Base-by-base conservation (phyloP, 306 rosid species). In the Acacia confusa region DNA sequence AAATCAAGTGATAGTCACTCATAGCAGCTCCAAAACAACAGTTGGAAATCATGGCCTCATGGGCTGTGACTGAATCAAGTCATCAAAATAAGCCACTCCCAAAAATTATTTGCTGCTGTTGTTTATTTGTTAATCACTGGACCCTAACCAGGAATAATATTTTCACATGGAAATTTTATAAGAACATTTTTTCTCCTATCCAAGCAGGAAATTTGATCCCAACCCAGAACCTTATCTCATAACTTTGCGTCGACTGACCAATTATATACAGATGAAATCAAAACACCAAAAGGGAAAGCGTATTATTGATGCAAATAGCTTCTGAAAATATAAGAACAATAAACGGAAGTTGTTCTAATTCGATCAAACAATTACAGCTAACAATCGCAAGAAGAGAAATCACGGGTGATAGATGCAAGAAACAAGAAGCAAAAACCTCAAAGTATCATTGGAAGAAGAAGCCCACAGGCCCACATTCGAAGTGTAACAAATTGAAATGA, bases 151-250 rank as follows among this genome's bases (percentile, higher is more conserved):
- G 78, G 75, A 38, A 38, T 55, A n/a, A 12, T 7, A 57, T 19
- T 63, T 74, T 58, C 79, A 58, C 16, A 52, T 3, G 4, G 40
- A 77, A 57, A 81, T 47, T 74, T 47, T 65, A 68, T 20, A 36
- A 7, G 41, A 60, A 63, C 32, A 19, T 15, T 28, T 75, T 19
- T 70, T 24, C 32, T 78, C 47, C 67, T 19, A 61, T 68, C 41
- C 55, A 81, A 77, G 74, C 45, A 70, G 12, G 25, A 53, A 81
- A n/a, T 6, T 38, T 27, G 27, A 36, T 70, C 25, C 38, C 55
- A 75, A 41, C 55, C 75, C 75, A 50, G 65, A 16, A 80, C 30
- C 67, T 75, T 44, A 48, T 40, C 44, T 70, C 67, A 58, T 13
- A 73, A 44, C 22, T 64, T 55, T n/a, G 34, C 63, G 25, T 48